Base-by-base conservation (phyloP, 2,329 filamentous ascomycete species). In the Sclerotinia spermophila region DNA sequence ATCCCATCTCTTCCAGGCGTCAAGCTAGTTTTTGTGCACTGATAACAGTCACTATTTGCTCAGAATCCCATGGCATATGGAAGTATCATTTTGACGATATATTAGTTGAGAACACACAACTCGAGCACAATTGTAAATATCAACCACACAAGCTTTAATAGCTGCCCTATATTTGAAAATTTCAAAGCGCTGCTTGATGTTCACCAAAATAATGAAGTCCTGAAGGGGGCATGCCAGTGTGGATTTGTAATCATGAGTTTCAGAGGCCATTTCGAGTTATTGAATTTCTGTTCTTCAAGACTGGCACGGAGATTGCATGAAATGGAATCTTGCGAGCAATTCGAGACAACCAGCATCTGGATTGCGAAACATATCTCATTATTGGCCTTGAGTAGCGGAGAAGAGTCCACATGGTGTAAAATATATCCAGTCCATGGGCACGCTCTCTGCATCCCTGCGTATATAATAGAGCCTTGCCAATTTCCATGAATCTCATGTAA, bases 331-430 rank as follows among this genome's bases (percentile, higher is more conserved):
- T n/a, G n/a, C n/a, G n/a, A n/a, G n/a, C n/a, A n/a, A n/a, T n/a
- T n/a, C n/a, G 27, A 7, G 15, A 55, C 3, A 27, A 33, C 33
- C 17, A 17, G 6, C 2, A 27, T 30, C 27, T 55, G 15, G 21
- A 21, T 19, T 33, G 2, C 0, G 3, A 2, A 7, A 6, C 33
- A 19, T 19, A 10, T 33, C 19, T 3, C 10, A 11, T 8, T 5
- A 11, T 56, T 6, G 21, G 13, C 17, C 35, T 35, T 35, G 55
- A 13, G 19, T 10, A 21, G 8, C 11, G 11, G 27, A 30, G 8
- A 30, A 38, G 21, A 11, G n/a, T 15, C 4, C 4, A 38, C 6
- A 24, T 5, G 1, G 5, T 27, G 13, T 30, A 17, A n/a, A 42
- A 21, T 30, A 6, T 11, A 30, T 13, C 7, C 10, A 24, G 8